Evolutionary conservation across 2,329 filamentous ascomycete species (phyloP), one percentile per base, ranked within the genome.

Genomic region (Teratosphaeria zuluensis): DNA sequence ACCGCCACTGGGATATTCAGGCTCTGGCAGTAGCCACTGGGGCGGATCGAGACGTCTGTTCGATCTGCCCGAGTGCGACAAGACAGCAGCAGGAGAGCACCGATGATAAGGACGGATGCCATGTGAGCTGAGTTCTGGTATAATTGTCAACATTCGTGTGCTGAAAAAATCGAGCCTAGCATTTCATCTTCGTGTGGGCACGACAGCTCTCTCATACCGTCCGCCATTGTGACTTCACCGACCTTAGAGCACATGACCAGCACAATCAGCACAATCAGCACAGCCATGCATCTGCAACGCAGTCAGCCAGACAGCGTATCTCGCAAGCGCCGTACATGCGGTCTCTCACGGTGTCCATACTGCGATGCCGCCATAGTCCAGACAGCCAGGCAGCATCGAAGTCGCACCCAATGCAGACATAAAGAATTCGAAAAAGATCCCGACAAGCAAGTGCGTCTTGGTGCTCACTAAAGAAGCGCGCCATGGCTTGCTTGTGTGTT

Each of bases 1-100:
- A 57, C 62, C n/a, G 32, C 53, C 16, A 64, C 51, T 19, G 56
- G 57, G 31, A 64, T 54, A 24, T 63, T 28, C 8, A 63, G 52
- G 28, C 58, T 46, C 52, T 60, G 51, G 61, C 61, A 59, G 51
- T n/a, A 21, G 46, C 61, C 46, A 28, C 53, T 28, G n/a, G 28
- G 3, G 11, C 53, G 48, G 48, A 52, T 28, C 12, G 35, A 42
- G 35, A n/a, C 16, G 35, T 42, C 35, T 6, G 35, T 14, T 16
- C 16, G 12, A 4, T 42, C 14, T 42, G 35, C 35, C 12, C 16
- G 35, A 42, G 11, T 42, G 35, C 35, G 35, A 14, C 11, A 11
- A 16, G 12, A 16, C 1, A 42, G 35, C 12, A 42, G 35, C 35
- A 42, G 35, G 33, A 42, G 9, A 42, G 12, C 11, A 42, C 35